These are phyloP conservation scores for Oryza glaberrima DNA, from an alignment of 176 grass and related monocot species.

Conservation along the genomic window DNA sequence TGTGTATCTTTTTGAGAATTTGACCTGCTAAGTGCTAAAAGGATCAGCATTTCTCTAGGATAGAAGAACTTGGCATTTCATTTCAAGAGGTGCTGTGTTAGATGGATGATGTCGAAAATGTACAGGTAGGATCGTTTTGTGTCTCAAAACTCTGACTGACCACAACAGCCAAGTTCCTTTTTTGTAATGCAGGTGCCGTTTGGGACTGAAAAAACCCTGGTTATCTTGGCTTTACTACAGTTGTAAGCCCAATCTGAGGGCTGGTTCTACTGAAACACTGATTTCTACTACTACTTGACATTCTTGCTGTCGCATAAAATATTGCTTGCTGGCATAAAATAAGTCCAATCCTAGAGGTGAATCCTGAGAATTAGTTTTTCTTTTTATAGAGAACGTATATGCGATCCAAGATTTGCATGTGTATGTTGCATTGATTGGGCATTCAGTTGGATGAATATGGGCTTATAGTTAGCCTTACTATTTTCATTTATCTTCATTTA, in stretches of 20 bases:
- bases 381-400: background rate
- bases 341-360: too few species aligned
- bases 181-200: background rate
- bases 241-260: background rate
- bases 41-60: background rate
- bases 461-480: too few species aligned
- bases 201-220: background rate
- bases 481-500: too few species aligned
- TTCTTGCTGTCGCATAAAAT: background rate
- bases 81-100: background rate
- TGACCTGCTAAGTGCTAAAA: background rate
- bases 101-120: background rate
- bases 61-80: background rate
- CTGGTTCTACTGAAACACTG: background rate
- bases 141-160: slow-evolving; percentile 10
- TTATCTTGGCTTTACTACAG: background rate
- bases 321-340: background rate
- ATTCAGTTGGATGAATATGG: too few species aligned
- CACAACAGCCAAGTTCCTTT: background rate
- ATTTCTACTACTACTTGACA: background rate
- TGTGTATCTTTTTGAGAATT: background rate
- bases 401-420: too few species aligned
- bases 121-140: slow-evolving; percentile 4
- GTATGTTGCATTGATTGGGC: background rate
- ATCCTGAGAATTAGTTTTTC: too few species aligned